phyloP scores from a whole-genome alignment of 1,284 basidiomycete species.

The Ustilago cynodontis region DNA sequence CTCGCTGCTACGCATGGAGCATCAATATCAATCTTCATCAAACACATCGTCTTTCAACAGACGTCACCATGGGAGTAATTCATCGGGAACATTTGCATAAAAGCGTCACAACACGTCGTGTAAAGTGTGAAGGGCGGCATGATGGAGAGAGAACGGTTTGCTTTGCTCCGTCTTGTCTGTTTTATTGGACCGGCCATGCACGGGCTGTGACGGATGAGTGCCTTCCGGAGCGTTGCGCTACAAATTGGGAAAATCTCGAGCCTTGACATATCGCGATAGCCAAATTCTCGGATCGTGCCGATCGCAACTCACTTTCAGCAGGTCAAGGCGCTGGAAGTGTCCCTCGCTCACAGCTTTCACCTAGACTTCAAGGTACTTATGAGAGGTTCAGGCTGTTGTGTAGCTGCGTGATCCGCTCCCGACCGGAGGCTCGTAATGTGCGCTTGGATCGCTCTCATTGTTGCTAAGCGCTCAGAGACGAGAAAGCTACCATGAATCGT shows the following conservation, averaged over 20 bases:
- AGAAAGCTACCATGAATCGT: too few relatives aligned
- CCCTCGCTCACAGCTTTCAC: too few relatives aligned
- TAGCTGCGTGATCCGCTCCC: too few relatives aligned
- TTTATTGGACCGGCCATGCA: not conserved
- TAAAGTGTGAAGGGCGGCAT: not conserved
- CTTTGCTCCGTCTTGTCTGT: conserved; percentile 7
- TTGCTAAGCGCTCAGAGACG: too few relatives aligned
- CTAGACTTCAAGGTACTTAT: too few relatives aligned
- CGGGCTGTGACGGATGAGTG: conserved; percentile 19
- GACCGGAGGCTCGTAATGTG: too few relatives aligned
- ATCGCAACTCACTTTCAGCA: not conserved
- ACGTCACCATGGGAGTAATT: not conserved
- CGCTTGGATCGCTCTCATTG: too few relatives aligned
- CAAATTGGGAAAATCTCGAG: not conserved
- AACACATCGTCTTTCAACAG: conserved; percentile 40
- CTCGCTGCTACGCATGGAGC: not conserved
- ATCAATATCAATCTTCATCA: not conserved
- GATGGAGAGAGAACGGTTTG: not conserved
- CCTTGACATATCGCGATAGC: not conserved
- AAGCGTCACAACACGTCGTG: not conserved
- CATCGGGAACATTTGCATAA: conserved; percentile 1
- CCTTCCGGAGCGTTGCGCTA: conserved; percentile 12
- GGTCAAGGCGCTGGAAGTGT: too few relatives aligned
- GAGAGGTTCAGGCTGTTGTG: too few relatives aligned
- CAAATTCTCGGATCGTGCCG: conserved; percentile 4